Base-by-base conservation (phyloP, 805 yeast species). In the Candida broadrunensis region DNA sequence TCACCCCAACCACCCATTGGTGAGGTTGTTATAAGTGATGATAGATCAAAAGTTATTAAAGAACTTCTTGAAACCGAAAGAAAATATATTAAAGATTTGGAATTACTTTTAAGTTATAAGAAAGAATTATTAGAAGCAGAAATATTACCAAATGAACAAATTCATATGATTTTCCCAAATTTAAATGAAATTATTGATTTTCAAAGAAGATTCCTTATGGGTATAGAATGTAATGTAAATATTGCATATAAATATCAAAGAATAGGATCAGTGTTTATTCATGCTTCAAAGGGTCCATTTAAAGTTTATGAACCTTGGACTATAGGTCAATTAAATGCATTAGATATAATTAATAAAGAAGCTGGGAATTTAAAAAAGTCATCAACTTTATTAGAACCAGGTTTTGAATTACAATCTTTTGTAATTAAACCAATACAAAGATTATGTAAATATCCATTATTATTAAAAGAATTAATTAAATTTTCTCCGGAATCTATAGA, bases 381-480 rank as follows among this genome's bases (percentile, higher is more conserved):
- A 16, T 72, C 84, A 3, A 57, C 67, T 16, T 64, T 89, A 30
- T 80, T 90, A 44, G 91, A 83, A 48, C 91, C 93, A 20, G 85
- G 88, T 33, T 82, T 89, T 56, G 99, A 91, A 61, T 72, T 93
- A 39, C 98, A 87, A 58, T 82, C 91, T 37, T 87, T 87, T 61
- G 72, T 93, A 32, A 79, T 93, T 51, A 93, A 91, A 60, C 99
- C 99, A 0, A 88, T 93, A 29, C 99, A 93, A 68, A 77, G 99
- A 48, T 74, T 93, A n/a, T 88, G 97, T 72, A 88, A 90, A 60
- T 93, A 93, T 61, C 99, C 98, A 2, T 66, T 93, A 38, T 70
- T 93, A 36, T 65, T 93, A 38, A 80, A 77, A 52, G 93, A 88
- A 56, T 70, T 93, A 39, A 60, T 87, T 37, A 88, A 88, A 57